phyloP scores from a whole-genome alignment of 2,329 filamentous ascomycete species.

The Lasiodiplodia sp. region DNA sequence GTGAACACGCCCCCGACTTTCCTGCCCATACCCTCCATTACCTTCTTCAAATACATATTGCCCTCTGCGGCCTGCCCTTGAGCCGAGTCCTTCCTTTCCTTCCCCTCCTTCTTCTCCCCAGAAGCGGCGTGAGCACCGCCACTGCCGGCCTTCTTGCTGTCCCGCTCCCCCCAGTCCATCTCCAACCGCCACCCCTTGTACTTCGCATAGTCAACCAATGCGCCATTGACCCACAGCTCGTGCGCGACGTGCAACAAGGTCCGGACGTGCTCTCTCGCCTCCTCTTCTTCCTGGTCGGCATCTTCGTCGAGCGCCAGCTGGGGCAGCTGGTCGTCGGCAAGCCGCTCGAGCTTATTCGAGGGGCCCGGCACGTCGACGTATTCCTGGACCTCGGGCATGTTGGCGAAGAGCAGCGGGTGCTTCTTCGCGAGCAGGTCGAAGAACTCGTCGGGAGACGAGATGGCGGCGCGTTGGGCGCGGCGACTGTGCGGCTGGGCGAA shows the following conservation, averaged over 20 bases:
- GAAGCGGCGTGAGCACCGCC: neutral
- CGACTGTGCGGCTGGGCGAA: neutral
- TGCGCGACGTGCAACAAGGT: neutral
- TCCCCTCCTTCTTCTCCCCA: neutral
- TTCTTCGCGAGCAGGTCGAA: neutral
- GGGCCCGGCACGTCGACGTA: neutral
- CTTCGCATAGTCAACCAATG: neutral
- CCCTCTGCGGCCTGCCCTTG: neutral
- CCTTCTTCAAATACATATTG: neutral
- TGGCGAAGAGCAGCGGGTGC: slow-evolving; percentile 11
- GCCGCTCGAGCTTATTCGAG: slow-evolving; percentile 1
- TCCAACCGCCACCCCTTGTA: neutral
- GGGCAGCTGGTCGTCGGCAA: neutral
- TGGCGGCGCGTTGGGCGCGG: neutral
- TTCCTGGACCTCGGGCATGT: neutral
- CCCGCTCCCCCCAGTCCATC: neutral
- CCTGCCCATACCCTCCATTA: neutral
- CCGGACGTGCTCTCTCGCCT: neutral
- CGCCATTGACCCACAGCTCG: slow-evolving; percentile 4
- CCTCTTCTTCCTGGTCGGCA: neutral
- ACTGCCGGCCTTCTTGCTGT: neutral
- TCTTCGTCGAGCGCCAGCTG: neutral
- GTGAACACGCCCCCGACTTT: neutral
- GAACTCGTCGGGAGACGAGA: neutral
- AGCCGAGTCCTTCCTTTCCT: neutral